phyloP scores from a whole-genome alignment of 1,284 basidiomycete genomes.

The Erythrobasidium hasegawianum region DNA sequence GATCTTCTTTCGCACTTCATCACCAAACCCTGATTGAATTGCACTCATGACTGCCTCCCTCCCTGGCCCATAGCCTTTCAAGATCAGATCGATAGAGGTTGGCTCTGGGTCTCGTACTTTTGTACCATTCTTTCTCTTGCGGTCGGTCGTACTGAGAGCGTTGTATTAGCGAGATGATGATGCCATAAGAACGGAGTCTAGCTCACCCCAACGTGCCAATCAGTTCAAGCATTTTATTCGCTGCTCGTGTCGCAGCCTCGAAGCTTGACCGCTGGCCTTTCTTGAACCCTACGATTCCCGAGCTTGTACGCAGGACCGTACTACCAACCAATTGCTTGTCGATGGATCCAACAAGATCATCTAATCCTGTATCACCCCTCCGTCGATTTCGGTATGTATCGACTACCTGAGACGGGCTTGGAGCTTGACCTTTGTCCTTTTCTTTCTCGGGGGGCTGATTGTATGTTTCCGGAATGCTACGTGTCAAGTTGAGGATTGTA shows the following conservation, averaged over 20 bases:
- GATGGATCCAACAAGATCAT: constrained; percentile 39
- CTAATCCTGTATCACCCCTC: background rate
- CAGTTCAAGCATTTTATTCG: constrained; percentile 48
- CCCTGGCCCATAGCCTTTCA: constrained; percentile 51
- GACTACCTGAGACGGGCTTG: background rate
- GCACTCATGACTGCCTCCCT: constrained; percentile 51
- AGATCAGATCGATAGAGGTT: constrained; percentile 48
- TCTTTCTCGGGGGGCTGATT: background rate
- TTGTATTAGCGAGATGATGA: background rate
- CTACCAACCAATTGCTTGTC: constrained; percentile 38
- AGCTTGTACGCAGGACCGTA: constrained; percentile 40
- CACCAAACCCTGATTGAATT: constrained; percentile 48
- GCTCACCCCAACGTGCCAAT: constrained; percentile 43
- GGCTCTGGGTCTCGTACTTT: constrained; percentile 28
- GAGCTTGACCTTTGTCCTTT: too few relatives aligned
- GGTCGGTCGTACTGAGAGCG: constrained; percentile 39
- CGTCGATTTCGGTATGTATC: background rate
- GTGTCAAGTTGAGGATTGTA: constrained; percentile 50
- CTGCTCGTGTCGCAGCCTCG: constrained; percentile 51
- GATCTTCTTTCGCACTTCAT: constrained; percentile 45
- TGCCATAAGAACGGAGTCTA: background rate
- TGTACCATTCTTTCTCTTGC: constrained; percentile 34
- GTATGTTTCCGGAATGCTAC: background rate
- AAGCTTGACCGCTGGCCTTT: constrained; percentile 49
- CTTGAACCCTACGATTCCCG: constrained; percentile 49